Percentiles rank a stretch among this genome's conserved stretches.
Evolutionary conservation across 768 basidiomycete species (phyloP).

Genomic region (Suillus alpinus): DNA sequence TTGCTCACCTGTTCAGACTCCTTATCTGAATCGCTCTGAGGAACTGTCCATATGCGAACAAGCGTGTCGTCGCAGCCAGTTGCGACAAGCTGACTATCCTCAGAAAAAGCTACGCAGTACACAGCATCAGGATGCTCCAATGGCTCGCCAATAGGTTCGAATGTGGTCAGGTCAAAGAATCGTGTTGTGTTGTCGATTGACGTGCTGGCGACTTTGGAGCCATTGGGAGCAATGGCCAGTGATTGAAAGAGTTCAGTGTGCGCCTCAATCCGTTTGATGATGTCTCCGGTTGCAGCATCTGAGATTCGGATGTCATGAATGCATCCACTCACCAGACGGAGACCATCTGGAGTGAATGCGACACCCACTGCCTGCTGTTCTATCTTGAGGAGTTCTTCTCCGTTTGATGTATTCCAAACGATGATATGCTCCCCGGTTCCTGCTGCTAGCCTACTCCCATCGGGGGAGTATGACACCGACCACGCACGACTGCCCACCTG

Average conservation of each 20-base stretch:
- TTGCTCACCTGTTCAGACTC: not conserved
- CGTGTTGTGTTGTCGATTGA: not conserved
- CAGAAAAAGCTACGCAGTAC: not conserved
- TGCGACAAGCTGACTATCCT: not conserved
- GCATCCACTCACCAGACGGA: not conserved
- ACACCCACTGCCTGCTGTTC: not conserved
- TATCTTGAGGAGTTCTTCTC: not conserved
- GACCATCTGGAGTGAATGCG: not conserved
- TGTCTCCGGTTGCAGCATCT: not conserved
- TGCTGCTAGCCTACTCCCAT: slow-evolving; percentile 7
- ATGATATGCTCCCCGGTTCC: slow-evolving; percentile 3
- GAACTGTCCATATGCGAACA: not conserved
- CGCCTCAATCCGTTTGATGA: not conserved
- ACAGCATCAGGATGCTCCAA: not conserved
- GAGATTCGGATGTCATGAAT: not conserved
- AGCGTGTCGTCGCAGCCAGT: not conserved
- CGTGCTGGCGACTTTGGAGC: not conserved
- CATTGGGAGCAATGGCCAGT: not conserved
- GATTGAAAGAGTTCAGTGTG: not conserved
- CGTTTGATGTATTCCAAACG: not conserved
- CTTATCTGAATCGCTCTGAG: not conserved
- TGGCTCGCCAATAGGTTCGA: not conserved
- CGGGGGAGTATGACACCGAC: slow-evolving; percentile 3
- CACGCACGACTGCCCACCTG: not conserved
- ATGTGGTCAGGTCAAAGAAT: not conserved